A percentile compares a stretch with the other conserved stretches of the same genome.
phyloP scores from a whole-genome alignment of 192 early-diverging fungal species.

The Gaertneriomyces sp. region DNA sequence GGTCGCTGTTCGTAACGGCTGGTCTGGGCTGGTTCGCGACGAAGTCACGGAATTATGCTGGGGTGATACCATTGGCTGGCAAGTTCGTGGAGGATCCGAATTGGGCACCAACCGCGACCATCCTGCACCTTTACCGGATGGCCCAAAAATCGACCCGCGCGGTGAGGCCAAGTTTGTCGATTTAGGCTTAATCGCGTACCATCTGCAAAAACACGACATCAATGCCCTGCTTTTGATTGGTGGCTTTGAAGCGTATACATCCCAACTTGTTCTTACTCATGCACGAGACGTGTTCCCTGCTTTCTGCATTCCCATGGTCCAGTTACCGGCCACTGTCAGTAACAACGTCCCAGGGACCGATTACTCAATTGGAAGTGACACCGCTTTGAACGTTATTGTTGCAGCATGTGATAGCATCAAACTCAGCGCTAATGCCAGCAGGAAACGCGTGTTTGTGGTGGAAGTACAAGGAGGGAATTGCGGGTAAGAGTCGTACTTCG shows the following conservation, averaged over 20 bases:
- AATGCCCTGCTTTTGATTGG: constrained; percentile 91
- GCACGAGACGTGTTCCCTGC: constrained; percentile 80
- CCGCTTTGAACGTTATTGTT: constrained; percentile 91
- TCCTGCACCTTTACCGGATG: constrained; percentile 59
- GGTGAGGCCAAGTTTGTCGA: constrained; percentile 53
- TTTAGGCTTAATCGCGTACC: constrained; percentile 84
- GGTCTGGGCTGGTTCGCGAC: constrained; percentile 80
- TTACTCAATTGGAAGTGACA: constrained; percentile 91
- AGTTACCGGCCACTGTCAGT: constrained; percentile 91
- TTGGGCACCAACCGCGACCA: constrained; percentile 93
- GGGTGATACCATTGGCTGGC: constrained; percentile 87
- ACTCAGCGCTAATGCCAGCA: constrained; percentile 83
- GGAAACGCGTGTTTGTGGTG: constrained; percentile 92
- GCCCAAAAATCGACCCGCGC: constrained; percentile 30
- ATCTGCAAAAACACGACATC: constrained; percentile 86
- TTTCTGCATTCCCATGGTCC: constrained; percentile 89
- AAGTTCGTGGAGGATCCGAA: constrained; percentile 84
- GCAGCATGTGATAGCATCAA: constrained; percentile 86
- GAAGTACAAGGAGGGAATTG: constrained; percentile 95
- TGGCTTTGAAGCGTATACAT: constrained; percentile 92
- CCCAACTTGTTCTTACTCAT: constrained; percentile 67
- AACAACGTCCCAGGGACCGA: constrained; percentile 99
- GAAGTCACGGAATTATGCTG: constrained; percentile 75
- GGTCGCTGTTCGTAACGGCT: constrained; percentile 89
- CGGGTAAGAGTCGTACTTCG: constrained; percentile 52